Conservation (phyloP, 176 grass and related monocot species). For the Carex pumila region DNA sequence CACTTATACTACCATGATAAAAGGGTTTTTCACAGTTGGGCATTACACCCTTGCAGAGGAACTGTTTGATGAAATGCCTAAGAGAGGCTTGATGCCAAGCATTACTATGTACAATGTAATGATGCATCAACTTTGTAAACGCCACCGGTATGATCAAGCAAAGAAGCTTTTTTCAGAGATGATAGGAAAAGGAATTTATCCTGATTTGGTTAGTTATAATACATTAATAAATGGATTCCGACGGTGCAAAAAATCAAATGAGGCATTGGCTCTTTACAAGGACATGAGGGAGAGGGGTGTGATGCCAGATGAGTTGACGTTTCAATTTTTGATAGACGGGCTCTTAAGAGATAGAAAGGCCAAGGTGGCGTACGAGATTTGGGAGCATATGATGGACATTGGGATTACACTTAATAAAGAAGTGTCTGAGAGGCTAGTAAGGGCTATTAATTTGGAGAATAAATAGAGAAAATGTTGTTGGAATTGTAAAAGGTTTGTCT, state of each 20-base stretch:
- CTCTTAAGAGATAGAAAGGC: conserved; percentile 31
- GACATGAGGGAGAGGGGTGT: conserved; percentile 35
- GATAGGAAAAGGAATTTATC: conserved; percentile 27
- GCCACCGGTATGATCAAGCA: conserved; percentile 11
- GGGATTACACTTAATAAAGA: conserved; percentile 31
- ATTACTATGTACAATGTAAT: conserved; percentile 34
- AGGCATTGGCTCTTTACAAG: conserved; percentile 27
- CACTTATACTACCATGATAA: conserved; percentile 36
- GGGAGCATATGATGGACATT: conserved; percentile 50
- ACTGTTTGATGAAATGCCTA: conserved; percentile 37
- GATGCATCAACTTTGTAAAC: conserved; percentile 38
- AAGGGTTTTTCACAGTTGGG: conserved; percentile 38
- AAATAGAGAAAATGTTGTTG: background rate
- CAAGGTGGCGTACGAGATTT: conserved; percentile 28
- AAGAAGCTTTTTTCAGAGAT: conserved; percentile 26
- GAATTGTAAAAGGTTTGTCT: background rate
- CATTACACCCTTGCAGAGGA: conserved; percentile 28
- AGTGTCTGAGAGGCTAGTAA: conserved; percentile 31
- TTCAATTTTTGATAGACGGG: conserved; percentile 28
- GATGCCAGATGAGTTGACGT: conserved; percentile 33
- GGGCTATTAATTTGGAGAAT: conserved; percentile 33
- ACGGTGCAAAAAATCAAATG: conserved; percentile 17
- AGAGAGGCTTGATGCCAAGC: conserved; percentile 23
- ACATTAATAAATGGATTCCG: conserved; percentile 33
- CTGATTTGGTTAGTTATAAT: conserved; percentile 36